Base-by-base conservation (phyloP, 2,329 filamentous ascomycete species). In the Trichoderma sp. region DNA sequence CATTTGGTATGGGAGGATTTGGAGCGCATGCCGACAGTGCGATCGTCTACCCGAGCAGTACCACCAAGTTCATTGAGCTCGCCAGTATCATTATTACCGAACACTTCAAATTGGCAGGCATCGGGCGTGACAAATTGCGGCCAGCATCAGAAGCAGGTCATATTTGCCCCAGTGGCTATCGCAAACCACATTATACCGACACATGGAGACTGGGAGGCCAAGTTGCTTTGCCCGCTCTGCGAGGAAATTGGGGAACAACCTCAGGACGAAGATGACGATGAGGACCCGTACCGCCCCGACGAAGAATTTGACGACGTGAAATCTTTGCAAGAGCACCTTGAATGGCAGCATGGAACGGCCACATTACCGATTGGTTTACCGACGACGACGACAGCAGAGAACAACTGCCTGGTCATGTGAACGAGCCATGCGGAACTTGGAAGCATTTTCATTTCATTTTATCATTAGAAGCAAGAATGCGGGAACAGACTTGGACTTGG, bases 1-100 rank as follows among this genome's bases (percentile, higher is more conserved):
- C 86, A 86, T 74, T 78, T 89, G 29, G 78, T 89, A 27, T 89
- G 87, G 87, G 82, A 86, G 69, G 85, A 89, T 74, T 73, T 89
- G 37, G 81, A 83, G 71, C 79, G 78, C 60, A 84, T 88, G 78
- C 86, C 87, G 6, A 83, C 83, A 1, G 77, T 79, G 67, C 78
- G 85, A 43, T 75, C 78, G 10, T 76, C 76, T 31, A 77, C 77
- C 65, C 76, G 75, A 63, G 73, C 73, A n/a, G 47, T 72, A 16
- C 76, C 76, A 21, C 72, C 76, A 52, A 76, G 72, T 33, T 72
- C 74, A 52, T 61, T 70, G 21, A 49, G 49, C n/a, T 29, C 31
- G 43, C 64, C 64, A 2, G 43, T 68, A 5, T 63, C 70, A 21
- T 57, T 70, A 29, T 49, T 64, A 21, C 53, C 49, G 13, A 74